A percentile compares a stretch with the other conserved stretches of the same genome.
Evolutionary conservation across 1,139 yeast genomes (phyloP).

Genomic region (Candida sojae): DNA sequence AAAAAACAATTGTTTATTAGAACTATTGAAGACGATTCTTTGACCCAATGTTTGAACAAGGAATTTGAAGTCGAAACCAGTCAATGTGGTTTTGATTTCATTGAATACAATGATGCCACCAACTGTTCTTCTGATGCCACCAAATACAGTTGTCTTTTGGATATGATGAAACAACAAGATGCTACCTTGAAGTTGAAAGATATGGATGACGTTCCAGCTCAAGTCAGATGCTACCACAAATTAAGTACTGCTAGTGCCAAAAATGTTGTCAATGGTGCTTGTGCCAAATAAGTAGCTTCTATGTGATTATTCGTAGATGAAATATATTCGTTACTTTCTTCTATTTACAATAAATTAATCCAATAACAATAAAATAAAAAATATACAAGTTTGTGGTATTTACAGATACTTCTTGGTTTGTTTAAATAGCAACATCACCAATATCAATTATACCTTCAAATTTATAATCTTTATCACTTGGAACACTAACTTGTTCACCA

Average conservation of each 20-base stretch:
- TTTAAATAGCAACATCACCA: slow-evolving; percentile 55
- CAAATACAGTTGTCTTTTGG: slow-evolving; percentile 18
- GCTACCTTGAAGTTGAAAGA: slow-evolving; percentile 15
- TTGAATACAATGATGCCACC: slow-evolving; percentile 14
- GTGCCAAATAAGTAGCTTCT: slow-evolving; percentile 10
- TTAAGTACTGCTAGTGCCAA: slow-evolving; percentile 12
- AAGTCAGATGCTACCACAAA: slow-evolving; percentile 17
- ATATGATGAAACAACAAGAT: slow-evolving; percentile 17
- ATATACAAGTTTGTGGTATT: background rate
- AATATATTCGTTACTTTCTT: background rate
- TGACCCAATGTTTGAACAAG: slow-evolving; percentile 14
- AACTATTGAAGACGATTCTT: slow-evolving; percentile 13
- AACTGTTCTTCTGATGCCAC: slow-evolving; percentile 14
- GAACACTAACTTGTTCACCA: slow-evolving; percentile 48
- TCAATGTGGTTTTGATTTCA: slow-evolving; percentile 18
- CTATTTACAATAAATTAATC: slow-evolving; percentile 1
- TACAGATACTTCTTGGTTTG: background rate
- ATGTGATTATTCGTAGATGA: background rate
- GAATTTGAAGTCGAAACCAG: slow-evolving; percentile 14
- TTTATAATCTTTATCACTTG: slow-evolving; percentile 56
- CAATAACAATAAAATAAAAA: background rate
- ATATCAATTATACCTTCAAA: slow-evolving; percentile 51
- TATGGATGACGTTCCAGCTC: slow-evolving; percentile 18
- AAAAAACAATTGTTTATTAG: slow-evolving; percentile 13
- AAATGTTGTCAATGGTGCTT: slow-evolving; percentile 16